phyloP scores from a whole-genome alignment of 345 rosid species.

The Boechera stricta region DNA sequence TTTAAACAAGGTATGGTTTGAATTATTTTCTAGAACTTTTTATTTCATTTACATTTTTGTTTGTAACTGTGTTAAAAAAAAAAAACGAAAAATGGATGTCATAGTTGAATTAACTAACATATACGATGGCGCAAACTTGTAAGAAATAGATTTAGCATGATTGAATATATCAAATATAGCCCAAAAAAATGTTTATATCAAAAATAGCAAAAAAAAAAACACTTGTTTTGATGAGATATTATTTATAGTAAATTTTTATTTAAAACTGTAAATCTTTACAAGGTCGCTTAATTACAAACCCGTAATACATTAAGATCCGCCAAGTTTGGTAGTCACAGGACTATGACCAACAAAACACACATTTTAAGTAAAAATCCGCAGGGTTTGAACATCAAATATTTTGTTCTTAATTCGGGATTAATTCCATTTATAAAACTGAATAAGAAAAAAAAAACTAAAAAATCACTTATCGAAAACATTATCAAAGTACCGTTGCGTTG shows the following conservation, averaged over 20 bases:
- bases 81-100: no score
- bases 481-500: constrained; percentile 33
- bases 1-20: no score
- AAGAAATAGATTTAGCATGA: not conserved
- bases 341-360: not conserved
- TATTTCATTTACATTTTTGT: no score
- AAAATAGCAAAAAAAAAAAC: no score
- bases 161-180: not conserved
- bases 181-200: no score
- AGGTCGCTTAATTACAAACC: no score
- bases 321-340: not conserved
- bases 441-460: not conserved
- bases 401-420: constrained; percentile 5
- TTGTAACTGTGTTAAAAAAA: no score
- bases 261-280: not conserved
- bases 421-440: not conserved
- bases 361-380: not conserved
- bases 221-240: not conserved
- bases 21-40: no score
- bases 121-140: not conserved
- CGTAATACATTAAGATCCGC: not conserved
- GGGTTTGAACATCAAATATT: not conserved
- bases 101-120: no score
- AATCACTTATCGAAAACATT: constrained; percentile 29
- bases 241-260: no score